Evolutionary conservation across 768 basidiomycete species (phyloP), one percentile per base, ranked within the genome.

Genomic region (Epithele typhae): DNA sequence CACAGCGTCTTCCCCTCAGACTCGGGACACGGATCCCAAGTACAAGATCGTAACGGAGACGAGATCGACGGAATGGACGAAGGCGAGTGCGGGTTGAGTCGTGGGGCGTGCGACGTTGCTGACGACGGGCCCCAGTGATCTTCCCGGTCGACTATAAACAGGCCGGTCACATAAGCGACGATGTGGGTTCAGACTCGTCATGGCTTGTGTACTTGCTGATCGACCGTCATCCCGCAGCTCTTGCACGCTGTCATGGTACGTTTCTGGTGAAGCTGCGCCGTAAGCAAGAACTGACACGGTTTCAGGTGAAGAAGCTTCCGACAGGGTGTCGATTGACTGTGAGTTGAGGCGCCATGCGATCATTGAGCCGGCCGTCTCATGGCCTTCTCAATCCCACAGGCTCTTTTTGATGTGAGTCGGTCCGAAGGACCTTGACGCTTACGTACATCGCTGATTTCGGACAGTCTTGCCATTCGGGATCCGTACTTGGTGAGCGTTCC

Each of bases 1-100:
- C n/a, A n/a, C n/a, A n/a, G n/a, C n/a, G n/a, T n/a, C n/a, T n/a
- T n/a, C n/a, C 3, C 8, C 18, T 30, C 38, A 89, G 89, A 91
- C 64, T 95, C 92, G 5, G 94, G 94, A 12, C 95, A 98, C 54
- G 95, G 95, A 30, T 93, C 92, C 12, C 93, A 93, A 66, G 85
- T 86, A 0, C 75, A 86, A 51, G 95, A 96, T 64, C 25, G 67
- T 3, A 81, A 91, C 54, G 90, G 89, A 1, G 89, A 93, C 56
- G 90, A 94, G 65, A 78, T 66, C 0, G 92, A 93, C 62, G 92
- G 92, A 11, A 79, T 67, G 53, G 90, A 93, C 55, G 89, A 92
- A 77, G 82, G 84, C 80, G 30, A 19, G 40, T 44, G 47, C 21
- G 7, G 25, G 21, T 17, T 18, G 10, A 12, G 10, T 7, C 17